Evolutionary conservation across 2,329 filamentous ascomycete genomes (phyloP), one percentile per base, ranked within the genome.

Genomic region (Calcarisporium arbuscula): DNA sequence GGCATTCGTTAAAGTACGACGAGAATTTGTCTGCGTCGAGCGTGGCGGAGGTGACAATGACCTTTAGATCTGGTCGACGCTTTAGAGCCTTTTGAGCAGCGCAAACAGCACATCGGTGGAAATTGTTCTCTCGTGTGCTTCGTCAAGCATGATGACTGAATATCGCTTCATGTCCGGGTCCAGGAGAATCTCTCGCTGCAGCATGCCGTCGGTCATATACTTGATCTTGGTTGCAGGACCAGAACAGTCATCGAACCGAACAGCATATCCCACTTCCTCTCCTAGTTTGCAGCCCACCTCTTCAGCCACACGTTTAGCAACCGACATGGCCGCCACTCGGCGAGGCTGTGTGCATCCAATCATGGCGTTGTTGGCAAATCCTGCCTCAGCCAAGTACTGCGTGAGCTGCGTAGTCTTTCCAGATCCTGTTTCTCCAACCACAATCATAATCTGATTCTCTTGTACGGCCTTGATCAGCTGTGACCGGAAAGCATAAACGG

Each of bases 151-250:
- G 52, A 98, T 95, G 41, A 92, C 87, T 1, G 88, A 94, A 55
- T 98, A 98, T 45, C 85, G 79, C 52, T 75, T 84, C 46, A 98
- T 65, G 49, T 95, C 84, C 1, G 89, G 85, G 56, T 98, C 92
- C 47, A 95, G 74, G 33, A 98, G 72, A 55, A 95, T 88, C 64
- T 98, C 92, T 66, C 92, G 77, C 63, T 95, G 81, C 56, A 98
- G 75, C 85, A 96, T 96, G 60, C 92, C 92, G 52, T 98, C 92
- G 12, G 92, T 98, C 90, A 98, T 95, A 65, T 98, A 98, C 66
- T 98, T 98, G 67, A 98, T 95, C 53, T 82, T 86, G 2, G 92
- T 98, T 14, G 81, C 74, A 3, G 86, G 79, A 44, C 82, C 85
- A 0, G 90, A 95, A 56, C 82, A 85, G 62, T 98, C 92, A 54